Evolutionary conservation across 192 early-diverging fungal species (phyloP), one percentile per base, ranked within the genome.

Genomic region (Pecoramyces ruminantium): DNA sequence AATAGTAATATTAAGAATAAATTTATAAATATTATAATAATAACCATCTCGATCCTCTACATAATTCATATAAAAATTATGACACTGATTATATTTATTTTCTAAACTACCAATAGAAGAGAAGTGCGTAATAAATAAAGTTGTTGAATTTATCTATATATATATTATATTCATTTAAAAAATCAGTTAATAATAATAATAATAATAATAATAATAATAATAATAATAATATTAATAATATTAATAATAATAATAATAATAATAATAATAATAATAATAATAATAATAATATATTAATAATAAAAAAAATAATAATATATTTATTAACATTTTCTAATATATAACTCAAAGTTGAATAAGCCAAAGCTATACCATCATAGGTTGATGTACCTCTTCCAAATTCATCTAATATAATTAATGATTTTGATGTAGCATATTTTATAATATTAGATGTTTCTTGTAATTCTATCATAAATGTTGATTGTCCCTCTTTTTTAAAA

Each of bases 321-420:
- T 88, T 16, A 11, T 86, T 58, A 25, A 88, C 87, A 15, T 85
- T 81, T 15, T 38, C 18, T 17, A 91, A 85, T 12, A 95, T 83
- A 83, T 94, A 83, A 21, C 86, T 79, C 2, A 95, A 77, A 0
- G 92, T 89, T 0, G 92, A 88, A 78, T 88, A 87, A 14, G 93
- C 94, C n/a, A 94, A 86, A 0, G 92, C 90, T 2, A 89, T 81
- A 0, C 94, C 94, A 83, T 95, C 94, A 38, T 88, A 82, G 13
- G 92, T 93, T 27, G 91, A 92, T 0, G 94, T 96, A 0, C 94
- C 94, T 38, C 94, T 84, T 1, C 94, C 94, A 12, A 96, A 85
- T 79, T 96, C 94, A 82, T 96, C 94, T 81, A 95, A 86, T 51
- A 96, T 92, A 18, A 95, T 91, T 12, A 94, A 83, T 11, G 89